These are phyloP conservation scores for Nitzschia inconspicua DNA, from an alignment of 108 stramenopile species.

Conservation along the genomic window DNA sequence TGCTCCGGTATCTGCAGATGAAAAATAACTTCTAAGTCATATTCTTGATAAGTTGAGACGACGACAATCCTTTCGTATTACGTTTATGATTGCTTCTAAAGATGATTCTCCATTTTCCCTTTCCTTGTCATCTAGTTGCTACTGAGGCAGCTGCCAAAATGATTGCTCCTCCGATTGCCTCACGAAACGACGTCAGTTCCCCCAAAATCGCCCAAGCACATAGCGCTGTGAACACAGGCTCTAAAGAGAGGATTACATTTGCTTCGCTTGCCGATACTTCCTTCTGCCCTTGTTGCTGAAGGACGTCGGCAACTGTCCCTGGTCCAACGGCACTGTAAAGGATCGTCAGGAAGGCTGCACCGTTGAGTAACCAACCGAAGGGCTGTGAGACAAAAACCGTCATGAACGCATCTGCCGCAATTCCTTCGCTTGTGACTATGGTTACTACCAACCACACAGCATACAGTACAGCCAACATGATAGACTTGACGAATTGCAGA, in stretches of 20 bases:
- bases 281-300: constrained; percentile 61
- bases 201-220: constrained; percentile 46
- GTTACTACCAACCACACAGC: constrained; percentile 37
- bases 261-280: constrained; percentile 36
- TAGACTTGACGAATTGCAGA: constrained; percentile 57
- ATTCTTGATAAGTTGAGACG: neutral
- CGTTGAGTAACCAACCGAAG: constrained; percentile 31
- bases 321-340: constrained; percentile 58
- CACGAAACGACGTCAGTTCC: constrained; percentile 39
- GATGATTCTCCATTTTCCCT: neutral
- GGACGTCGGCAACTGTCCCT: constrained; percentile 54
- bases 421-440: neutral
- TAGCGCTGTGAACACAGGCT: constrained; percentile 56
- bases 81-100: neutral
- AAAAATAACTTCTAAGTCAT: no score
- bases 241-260: constrained; percentile 55
- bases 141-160: constrained; percentile 55
- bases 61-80: neutral
- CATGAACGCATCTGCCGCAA: neutral
- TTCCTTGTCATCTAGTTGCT: constrained; percentile 31
- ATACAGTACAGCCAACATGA: constrained; percentile 49
- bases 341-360: constrained; percentile 42
- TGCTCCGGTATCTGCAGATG: no score
- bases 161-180: constrained; percentile 42
- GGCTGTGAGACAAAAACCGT: constrained; percentile 10